Conservation (phyloP, 768 basidiomycete species). For the Suillus alpinus region DNA sequence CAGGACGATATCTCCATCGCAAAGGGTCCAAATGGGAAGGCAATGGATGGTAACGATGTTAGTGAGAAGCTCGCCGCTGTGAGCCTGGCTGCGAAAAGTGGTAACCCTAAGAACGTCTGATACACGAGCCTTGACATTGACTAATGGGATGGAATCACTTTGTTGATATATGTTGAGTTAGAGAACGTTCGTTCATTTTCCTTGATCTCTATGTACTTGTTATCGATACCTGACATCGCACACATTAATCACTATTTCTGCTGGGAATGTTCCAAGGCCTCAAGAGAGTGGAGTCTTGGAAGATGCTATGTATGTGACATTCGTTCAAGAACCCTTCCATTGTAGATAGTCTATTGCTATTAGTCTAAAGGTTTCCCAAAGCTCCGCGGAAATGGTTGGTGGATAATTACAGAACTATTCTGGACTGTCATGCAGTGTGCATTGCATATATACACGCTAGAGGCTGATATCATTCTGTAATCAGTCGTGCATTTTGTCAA, state of each 20-base stretch:
- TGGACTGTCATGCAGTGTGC: background rate
- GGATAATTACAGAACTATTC: background rate
- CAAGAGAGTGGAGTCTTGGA: background rate
- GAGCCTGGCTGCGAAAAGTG: conserved; percentile 28
- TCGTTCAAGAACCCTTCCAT: background rate
- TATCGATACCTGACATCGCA: conserved; percentile 1
- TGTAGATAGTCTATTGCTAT: background rate
- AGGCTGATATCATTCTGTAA: background rate
- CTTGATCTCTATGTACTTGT: conserved; percentile 3
- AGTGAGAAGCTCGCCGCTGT: conserved; percentile 26
- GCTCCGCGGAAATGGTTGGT: background rate
- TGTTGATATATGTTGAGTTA: background rate
- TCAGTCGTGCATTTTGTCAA: no score
- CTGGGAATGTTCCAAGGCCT: background rate
- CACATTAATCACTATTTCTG: background rate
- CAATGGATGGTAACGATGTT: conserved; percentile 21
- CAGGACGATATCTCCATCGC: conserved; percentile 2
- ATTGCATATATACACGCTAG: no score
- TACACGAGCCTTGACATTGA: background rate
- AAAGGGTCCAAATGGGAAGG: conserved; percentile 7
- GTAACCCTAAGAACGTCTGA: conserved; percentile 14
- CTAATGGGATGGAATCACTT: background rate
- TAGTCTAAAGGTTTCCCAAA: no score
- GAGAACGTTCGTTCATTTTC: background rate
- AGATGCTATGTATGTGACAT: background rate